phyloP scores from a whole-genome alignment of 805 yeast species.

The Candida pseudofarinosa region DNA sequence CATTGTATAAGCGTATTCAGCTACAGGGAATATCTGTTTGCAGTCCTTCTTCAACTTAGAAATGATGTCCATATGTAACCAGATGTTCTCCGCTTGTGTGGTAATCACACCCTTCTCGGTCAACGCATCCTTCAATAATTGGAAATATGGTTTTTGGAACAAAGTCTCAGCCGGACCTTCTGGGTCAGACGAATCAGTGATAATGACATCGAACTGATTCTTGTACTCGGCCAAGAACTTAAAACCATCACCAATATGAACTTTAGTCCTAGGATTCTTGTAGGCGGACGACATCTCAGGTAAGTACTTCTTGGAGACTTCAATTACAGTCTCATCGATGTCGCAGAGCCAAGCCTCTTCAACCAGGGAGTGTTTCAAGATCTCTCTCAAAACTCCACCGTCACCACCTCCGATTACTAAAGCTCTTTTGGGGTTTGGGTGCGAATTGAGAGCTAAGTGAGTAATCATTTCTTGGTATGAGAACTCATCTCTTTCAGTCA shows the following conservation, averaged over 20 bases:
- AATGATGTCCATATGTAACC: constrained; percentile 86
- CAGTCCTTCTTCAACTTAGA: constrained; percentile 80
- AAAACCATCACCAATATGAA: constrained; percentile 96
- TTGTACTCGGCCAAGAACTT: constrained; percentile 81
- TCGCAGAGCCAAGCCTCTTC: constrained; percentile 92
- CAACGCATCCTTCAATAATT: constrained; percentile 78
- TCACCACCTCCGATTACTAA: constrained; percentile 98
- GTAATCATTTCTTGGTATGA: constrained; percentile 98
- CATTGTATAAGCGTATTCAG: constrained; percentile 84
- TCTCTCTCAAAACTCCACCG: constrained; percentile 95
- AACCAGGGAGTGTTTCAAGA: constrained; percentile 81
- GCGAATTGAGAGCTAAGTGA: constrained; percentile 87
- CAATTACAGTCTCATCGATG: constrained; percentile 90
- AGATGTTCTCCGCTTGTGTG: constrained; percentile 94
- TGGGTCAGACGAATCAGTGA: constrained; percentile 97
- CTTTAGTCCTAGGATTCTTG: constrained; percentile 82
- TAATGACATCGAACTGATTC: constrained; percentile 88
- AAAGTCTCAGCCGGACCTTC: constrained; percentile 96
- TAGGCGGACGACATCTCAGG: constrained; percentile 86
- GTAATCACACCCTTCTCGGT: constrained; percentile 88
- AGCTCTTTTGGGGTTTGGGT: constrained; percentile 91
- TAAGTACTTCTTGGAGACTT: constrained; percentile 78
- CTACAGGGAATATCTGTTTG: constrained; percentile 81
- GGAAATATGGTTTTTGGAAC: constrained; percentile 89
- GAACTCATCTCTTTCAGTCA: constrained; percentile 95